Evolutionary conservation across 108 stramenopile genomes (phyloP).

Genomic region (Skeletonema potamos): DNA sequence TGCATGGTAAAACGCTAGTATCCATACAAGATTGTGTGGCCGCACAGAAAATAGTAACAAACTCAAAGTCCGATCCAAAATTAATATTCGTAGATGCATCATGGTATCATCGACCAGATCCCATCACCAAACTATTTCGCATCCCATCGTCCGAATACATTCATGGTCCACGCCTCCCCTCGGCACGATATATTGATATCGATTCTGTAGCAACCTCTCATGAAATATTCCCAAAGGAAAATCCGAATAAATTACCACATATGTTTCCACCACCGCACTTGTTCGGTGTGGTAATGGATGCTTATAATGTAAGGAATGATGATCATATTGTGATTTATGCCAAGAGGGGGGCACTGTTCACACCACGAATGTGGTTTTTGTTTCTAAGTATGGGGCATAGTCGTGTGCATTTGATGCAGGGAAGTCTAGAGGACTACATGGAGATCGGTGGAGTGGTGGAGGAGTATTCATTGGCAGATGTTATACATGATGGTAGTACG

Average conservation of each 20-base stretch:
- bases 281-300: conserved; percentile 76
- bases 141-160: conserved; percentile 56
- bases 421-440: conserved; percentile 72
- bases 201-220: conserved; percentile 54
- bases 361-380: conserved; percentile 68
- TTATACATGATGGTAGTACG: conserved; percentile 7
- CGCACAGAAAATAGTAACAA: neutral
- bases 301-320: conserved; percentile 45
- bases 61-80: neutral
- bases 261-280: conserved; percentile 74
- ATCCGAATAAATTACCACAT: conserved; percentile 54
- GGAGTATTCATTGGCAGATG: conserved; percentile 6
- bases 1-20: conserved; percentile 27
- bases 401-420: conserved; percentile 62
- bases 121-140: conserved; percentile 13
- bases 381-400: conserved; percentile 77
- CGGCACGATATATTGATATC: conserved; percentile 66
- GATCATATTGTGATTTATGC: conserved; percentile 77
- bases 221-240: conserved; percentile 12
- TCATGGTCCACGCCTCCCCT: conserved; percentile 56
- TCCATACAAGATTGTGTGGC: conserved; percentile 23
- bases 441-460: conserved; percentile 58
- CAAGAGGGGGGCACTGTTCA: conserved; percentile 47
- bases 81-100: conserved; percentile 41
- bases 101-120: conserved; percentile 41